Base-by-base conservation (phyloP, 768 basidiomycete genomes). In the Pilatotrama ljubarskyi region DNA sequence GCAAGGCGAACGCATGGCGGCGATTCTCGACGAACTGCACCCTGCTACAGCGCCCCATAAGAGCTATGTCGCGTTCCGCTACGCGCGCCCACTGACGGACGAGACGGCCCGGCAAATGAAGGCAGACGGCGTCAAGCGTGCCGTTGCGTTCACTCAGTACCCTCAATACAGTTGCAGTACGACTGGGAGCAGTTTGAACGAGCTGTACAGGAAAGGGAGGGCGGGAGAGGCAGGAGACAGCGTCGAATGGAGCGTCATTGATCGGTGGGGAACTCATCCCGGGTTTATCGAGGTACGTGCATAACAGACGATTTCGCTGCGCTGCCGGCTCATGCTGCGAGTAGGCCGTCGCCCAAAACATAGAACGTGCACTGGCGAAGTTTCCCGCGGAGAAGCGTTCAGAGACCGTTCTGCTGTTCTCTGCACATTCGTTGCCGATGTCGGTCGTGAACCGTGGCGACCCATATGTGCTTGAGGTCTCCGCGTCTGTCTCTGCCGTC, bases 121-220 rank as follows among this genome's bases (percentile, higher is more conserved):
- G 75, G 82, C 78, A 52, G 97, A 98, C 70, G 94, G 95, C 20
- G 93, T 99, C 32, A 88, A 82, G 72, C 80, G 95, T 63, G 97
- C 96, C 0, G 78, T 99, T 25, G 97, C 95, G 18, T 99, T 99
- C 77, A 93, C 93, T 3, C 97, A 99, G 74, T 99, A 99, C 73
- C 97, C 97, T 0, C 97, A 99, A 73, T 99, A 99, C 74, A 92
- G 90, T 69, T 99, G 97, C 74, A 95, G 93, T 62, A 99, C 97
- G 11, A 98, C 97, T 0, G 97, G 97, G 51, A 97, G 95, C 76
- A 95, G 93, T 72, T 71, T 99, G 70, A 99, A 98, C 69, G 97
- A 99, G 72, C 76, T 99, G 25, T 95, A 84, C 68, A 78, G 89
- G 71, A 77, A 74, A 67, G 83, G 84, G 51, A 84, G 80, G 67